Percentiles rank a stretch among this genome's conserved stretches.
These are phyloP conservation scores for Neoarthrinium moseri DNA, from an alignment of 2,329 filamentous ascomycete species.

Conservation along the genomic window DNA sequence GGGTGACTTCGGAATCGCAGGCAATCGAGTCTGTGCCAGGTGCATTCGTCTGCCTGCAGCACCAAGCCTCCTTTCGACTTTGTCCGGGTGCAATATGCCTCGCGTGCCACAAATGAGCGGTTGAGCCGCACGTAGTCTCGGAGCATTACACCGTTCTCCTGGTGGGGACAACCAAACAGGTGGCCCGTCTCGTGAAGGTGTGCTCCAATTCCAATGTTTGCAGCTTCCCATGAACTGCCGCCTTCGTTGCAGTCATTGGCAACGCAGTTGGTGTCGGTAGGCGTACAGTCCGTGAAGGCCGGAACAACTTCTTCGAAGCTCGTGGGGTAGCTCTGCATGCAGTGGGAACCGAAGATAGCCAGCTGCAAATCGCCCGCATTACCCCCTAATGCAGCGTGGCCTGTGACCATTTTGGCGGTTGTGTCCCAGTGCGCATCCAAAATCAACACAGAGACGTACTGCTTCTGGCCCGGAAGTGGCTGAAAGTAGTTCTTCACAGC, in stretches of 20 bases:
- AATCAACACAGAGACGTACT: slow-evolving; percentile 83
- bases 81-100: slow-evolving; percentile 84
- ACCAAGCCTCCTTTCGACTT: slow-evolving; percentile 79
- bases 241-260: slow-evolving; percentile 85
- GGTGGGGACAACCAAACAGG: slow-evolving; percentile 84
- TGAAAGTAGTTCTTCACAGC: slow-evolving; percentile 78
- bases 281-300: slow-evolving; percentile 86
- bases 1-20: slow-evolving; percentile 89
- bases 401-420: slow-evolving; percentile 65
- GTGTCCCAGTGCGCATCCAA: slow-evolving; percentile 89
- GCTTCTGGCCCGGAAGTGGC: slow-evolving; percentile 72
- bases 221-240: slow-evolving; percentile 93
- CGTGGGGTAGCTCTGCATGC: slow-evolving; percentile 85
- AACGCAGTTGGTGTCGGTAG: slow-evolving; percentile 76
- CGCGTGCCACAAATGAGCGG: slow-evolving; percentile 76
- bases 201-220: slow-evolving; percentile 88
- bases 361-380: slow-evolving; percentile 71
- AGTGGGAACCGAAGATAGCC: slow-evolving; percentile 90
- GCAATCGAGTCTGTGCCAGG: slow-evolving; percentile 86
- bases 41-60: slow-evolving; percentile 76
- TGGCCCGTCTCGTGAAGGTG: slow-evolving; percentile 91
- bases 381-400: slow-evolving; percentile 83
- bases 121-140: slow-evolving; percentile 84
- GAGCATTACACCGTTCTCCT: slow-evolving; percentile 89
- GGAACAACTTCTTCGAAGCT: slow-evolving; percentile 87